Evolutionary conservation across 108 stramenopile genomes (phyloP).

Genomic region (Conticribra guillardii): DNA sequence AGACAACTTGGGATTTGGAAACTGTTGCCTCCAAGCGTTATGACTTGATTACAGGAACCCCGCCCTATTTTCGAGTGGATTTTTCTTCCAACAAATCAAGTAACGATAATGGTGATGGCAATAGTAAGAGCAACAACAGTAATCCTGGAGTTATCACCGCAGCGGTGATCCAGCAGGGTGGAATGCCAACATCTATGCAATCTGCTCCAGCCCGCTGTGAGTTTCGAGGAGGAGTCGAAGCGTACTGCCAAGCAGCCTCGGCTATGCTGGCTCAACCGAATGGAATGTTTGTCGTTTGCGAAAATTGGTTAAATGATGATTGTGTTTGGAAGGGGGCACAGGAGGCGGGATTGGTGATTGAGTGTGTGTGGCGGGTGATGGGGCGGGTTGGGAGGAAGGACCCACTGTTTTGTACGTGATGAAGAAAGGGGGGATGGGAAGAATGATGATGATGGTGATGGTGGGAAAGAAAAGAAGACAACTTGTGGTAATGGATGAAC

Average conservation of each 20-base stretch:
- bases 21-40: slow-evolving; percentile 33
- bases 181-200: slow-evolving; percentile 69
- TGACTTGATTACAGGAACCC: slow-evolving; percentile 71
- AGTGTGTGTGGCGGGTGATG: slow-evolving; percentile 32
- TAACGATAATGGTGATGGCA: slow-evolving; percentile 8
- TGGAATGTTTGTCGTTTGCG: slow-evolving; percentile 63
- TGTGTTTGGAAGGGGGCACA: slow-evolving; percentile 51
- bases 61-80: slow-evolving; percentile 77
- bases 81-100: slow-evolving; percentile 22
- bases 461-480: neutral
- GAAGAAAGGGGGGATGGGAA: slow-evolving; percentile 25
- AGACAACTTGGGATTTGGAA: slow-evolving; percentile 12
- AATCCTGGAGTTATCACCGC: slow-evolving; percentile 17
- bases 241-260: slow-evolving; percentile 65
- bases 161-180: slow-evolving; percentile 63
- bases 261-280: slow-evolving; percentile 24
- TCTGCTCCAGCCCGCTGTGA: slow-evolving; percentile 74
- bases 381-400: slow-evolving; percentile 36
- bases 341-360: slow-evolving; percentile 38
- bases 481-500: slow-evolving; percentile 39
- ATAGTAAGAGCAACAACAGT: slow-evolving; percentile 3
- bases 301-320: slow-evolving; percentile 70
- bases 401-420: slow-evolving; percentile 62
- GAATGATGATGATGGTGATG: neutral
- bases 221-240: slow-evolving; percentile 79